Conservation (phyloP, 2,329 filamentous ascomycete genomes). For the Rhinocladiella similis region DNA sequence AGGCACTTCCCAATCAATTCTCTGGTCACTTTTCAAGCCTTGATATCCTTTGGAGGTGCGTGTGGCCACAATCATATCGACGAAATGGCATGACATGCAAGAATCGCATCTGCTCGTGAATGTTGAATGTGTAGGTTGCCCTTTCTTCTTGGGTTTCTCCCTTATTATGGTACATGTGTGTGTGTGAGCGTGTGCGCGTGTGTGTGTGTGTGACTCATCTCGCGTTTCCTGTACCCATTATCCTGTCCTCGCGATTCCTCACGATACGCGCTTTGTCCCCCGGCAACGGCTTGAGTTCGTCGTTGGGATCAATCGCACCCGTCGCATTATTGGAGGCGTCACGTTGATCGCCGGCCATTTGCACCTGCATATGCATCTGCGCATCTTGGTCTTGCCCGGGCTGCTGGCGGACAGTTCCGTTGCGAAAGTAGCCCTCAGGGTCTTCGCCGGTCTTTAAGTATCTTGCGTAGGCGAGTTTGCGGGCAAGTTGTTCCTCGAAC, state of each 20-base stretch:
- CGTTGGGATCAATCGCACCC: constrained; percentile 44
- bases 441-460: constrained; percentile 30
- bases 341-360: constrained; percentile 14
- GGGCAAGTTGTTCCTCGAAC: constrained; percentile 42
- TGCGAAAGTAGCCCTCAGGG: constrained; percentile 26
- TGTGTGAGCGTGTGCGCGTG: no score
- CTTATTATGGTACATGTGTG: no score
- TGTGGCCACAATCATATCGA: no score
- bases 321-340: constrained; percentile 19
- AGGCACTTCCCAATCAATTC: no score
- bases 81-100: no score
- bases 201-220: not conserved
- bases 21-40: no score
- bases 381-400: constrained; percentile 5
- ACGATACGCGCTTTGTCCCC: constrained; percentile 51
- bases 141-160: no score
- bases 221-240: constrained; percentile 29
- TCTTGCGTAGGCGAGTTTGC: constrained; percentile 23
- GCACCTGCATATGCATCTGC: constrained; percentile 5
- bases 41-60: no score
- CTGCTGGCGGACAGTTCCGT: constrained; percentile 29
- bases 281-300: constrained; percentile 52
- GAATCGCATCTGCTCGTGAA: not conserved
- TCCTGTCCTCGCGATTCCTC: constrained; percentile 47
- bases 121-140: not conserved